Conservation (phyloP, 1,284 basidiomycete species). For the Anthracocystis walkeri region DNA sequence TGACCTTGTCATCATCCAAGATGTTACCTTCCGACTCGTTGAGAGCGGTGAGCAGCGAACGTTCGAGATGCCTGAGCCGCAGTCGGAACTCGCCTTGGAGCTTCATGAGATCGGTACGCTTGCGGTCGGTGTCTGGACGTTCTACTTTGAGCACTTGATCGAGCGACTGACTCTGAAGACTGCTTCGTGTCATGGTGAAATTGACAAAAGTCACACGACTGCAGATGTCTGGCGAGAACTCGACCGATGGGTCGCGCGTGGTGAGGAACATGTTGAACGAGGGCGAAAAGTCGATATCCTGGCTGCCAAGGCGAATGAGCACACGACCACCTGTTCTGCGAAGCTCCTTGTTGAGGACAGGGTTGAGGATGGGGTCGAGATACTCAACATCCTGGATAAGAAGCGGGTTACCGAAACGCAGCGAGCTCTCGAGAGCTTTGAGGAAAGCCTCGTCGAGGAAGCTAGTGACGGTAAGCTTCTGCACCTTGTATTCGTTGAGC, state of each 20-base stretch:
- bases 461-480: conserved; percentile 97
- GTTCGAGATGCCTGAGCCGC: conserved; percentile 90
- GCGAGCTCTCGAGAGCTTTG: conserved; percentile 97
- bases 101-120: conserved; percentile 97
- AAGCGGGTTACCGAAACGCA: conserved; percentile 97
- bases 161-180: conserved; percentile 95
- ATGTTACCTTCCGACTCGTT: conserved; percentile 98
- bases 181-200: conserved; percentile 99
- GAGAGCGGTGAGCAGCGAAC: conserved; percentile 90
- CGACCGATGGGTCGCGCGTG: conserved; percentile 94
- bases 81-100: conserved; percentile 97
- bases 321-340: conserved; percentile 89
- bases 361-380: conserved; percentile 96
- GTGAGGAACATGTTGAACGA: conserved; percentile 97
- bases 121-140: conserved; percentile 94
- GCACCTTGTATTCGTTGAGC: conserved; percentile 91
- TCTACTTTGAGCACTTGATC: conserved; percentile 97
- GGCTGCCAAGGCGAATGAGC: conserved; percentile 94
- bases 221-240: conserved; percentile 98
- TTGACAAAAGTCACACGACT: conserved; percentile 99
- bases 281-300: conserved; percentile 99
- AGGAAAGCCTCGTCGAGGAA: conserved; percentile 99
- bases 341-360: conserved; percentile 96
- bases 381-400: conserved; percentile 98
- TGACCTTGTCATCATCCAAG: conserved; percentile 98